Evolutionary conservation across 106 monocot genomes (phyloP).

Genomic region (Xerophyta viscosa): DNA sequence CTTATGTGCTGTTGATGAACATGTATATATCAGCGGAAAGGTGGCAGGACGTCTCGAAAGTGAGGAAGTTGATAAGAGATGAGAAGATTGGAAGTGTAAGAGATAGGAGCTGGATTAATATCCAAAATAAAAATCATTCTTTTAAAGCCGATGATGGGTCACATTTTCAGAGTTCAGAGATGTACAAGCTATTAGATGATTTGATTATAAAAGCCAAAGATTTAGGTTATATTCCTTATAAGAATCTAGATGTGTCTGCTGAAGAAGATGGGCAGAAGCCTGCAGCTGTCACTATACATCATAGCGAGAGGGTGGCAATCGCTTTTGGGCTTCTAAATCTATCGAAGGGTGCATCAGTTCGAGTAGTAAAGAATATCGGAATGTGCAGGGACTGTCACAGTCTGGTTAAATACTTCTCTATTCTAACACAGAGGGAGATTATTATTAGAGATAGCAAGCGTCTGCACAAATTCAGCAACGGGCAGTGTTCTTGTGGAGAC

Average conservation of each 20-base stretch:
- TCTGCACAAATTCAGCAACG: conserved; percentile 68
- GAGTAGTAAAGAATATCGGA: conserved; percentile 67
- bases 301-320: conserved; percentile 69
- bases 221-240: conserved; percentile 42
- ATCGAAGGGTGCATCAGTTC: conserved; percentile 25
- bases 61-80: conserved; percentile 78
- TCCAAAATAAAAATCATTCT: conserved; percentile 50
- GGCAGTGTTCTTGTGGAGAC: conserved; percentile 69
- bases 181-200: conserved; percentile 40
- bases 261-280: conserved; percentile 26
- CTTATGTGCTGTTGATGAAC: conserved; percentile 57
- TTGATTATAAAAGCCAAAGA: conserved; percentile 52
- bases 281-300: conserved; percentile 25
- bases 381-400: conserved; percentile 82
- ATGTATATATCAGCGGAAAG: conserved; percentile 77
- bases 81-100: conserved; percentile 54
- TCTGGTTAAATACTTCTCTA: conserved; percentile 46
- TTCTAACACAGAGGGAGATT: conserved; percentile 54
- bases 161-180: conserved; percentile 28
- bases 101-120: conserved; percentile 73
- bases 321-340: conserved; percentile 58
- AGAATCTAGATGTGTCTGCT: conserved; percentile 20
- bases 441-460: conserved; percentile 63
- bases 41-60: conserved; percentile 76
- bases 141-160: conserved; percentile 65